Base-by-base conservation (phyloP, 305 asterid species). In the Solanum hybrid region DNA sequence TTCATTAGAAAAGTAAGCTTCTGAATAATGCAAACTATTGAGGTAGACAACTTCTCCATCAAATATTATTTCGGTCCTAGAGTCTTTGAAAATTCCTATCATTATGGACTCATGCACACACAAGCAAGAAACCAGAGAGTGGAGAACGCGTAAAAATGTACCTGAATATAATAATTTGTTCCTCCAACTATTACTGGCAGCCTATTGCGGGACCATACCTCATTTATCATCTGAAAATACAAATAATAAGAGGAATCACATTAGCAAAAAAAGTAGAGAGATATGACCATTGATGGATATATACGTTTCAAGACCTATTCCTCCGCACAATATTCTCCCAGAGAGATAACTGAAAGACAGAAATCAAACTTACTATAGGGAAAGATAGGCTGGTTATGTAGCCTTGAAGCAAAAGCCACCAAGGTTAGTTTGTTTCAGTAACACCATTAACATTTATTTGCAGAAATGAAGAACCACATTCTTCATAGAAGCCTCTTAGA, bases 151-250 rank as follows among this genome's bases (percentile, higher is more conserved):
- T 7, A 35, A 88, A 90, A 87, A 86, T 89, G 90, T 90, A 96
- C 99, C 98, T 97, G 99, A 91, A 97, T 97, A 91, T 96, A 97
- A 92, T 97, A 96, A 93, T 97, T 96, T 90, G 99, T 95, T 92
- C 99, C 99, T 12, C 99, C 99, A 78, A 97, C 99, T 56, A 97
- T 92, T 85, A 96, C 97, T n/a, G 99, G 99, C 93, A 97, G 90
- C 91, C 92, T 89, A 79, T 94, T 94, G 89, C 97, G 95, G 85
- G 98, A 95, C 91, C 93, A 92, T 89, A 97, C 95, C 90, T 95
- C 98, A 85, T 93, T 91, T 75, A 97, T 95, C 76, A 97, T 95
- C 99, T 97, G 90, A 87, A 92, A 90, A 64, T 27, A 27, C 87
- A 93, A 89, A 90, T 29, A 51, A 10, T 5, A 84, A 19, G 40